Evolutionary conservation across 2,329 filamentous ascomycete genomes (phyloP).

Genomic region (Stagonosporopsis vannaccii): DNA sequence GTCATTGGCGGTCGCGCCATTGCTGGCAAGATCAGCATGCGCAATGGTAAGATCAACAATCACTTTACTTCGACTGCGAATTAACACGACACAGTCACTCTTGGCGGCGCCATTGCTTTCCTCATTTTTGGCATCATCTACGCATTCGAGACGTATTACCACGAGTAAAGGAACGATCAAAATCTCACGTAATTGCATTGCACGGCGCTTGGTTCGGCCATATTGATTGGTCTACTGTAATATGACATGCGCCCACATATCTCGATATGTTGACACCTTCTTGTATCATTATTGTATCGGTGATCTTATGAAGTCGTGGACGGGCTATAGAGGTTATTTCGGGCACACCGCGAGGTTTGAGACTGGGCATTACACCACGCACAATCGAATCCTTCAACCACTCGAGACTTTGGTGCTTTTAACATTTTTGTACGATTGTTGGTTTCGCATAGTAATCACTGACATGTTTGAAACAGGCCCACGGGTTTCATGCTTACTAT

Average conservation of each 20-base stretch:
- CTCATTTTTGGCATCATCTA: conserved; percentile 92
- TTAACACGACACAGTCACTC: conserved; percentile 71
- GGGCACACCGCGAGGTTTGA: too few species aligned
- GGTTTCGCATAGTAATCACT: too few species aligned
- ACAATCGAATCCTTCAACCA: neutral
- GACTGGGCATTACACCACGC: too few species aligned
- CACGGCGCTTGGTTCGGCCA: conserved; percentile 28
- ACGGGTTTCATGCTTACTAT: neutral
- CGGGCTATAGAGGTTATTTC: neutral
- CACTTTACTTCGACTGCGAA: neutral
- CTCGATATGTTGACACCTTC: conserved; percentile 2
- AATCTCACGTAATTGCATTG: conserved; percentile 28
- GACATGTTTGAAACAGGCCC: conserved; percentile 4
- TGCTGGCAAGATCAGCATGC: conserved; percentile 91
- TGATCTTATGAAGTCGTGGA: neutral
- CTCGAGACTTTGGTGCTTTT: neutral
- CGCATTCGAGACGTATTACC: conserved; percentile 77
- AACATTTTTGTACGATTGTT: too few species aligned
- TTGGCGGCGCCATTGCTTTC: conserved; percentile 91
- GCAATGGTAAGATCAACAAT: conserved; percentile 77
- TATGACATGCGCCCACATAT: conserved; percentile 15
- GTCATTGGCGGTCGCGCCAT: conserved; percentile 92
- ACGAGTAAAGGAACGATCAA: conserved; percentile 35
- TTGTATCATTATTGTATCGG: conserved; percentile 16
- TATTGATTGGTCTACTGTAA: conserved; percentile 28